A percentile compares a stretch with the other conserved stretches of the same genome.
Evolutionary conservation across 257 asterid species (phyloP).

Genomic region (Przewalskia tangutica): DNA sequence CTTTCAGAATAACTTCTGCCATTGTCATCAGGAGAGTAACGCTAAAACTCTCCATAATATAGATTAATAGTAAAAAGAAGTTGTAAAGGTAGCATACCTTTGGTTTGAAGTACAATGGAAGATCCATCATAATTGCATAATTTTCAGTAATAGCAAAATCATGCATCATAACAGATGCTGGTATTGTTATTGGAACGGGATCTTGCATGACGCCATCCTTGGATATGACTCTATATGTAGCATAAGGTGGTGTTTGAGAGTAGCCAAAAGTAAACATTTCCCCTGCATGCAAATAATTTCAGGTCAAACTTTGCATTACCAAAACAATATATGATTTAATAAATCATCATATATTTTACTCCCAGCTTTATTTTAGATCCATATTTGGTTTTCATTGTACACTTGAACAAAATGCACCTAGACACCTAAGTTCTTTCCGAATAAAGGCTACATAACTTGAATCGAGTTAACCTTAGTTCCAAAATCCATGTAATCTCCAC

Average conservation of each 20-base stretch:
- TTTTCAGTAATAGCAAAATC: slow-evolving; percentile 98
- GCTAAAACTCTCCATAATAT: background rate
- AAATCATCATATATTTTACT: background rate
- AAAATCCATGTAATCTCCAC: background rate
- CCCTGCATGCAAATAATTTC: slow-evolving; percentile 40
- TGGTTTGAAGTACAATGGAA: slow-evolving; percentile 73
- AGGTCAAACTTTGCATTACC: slow-evolving; percentile 1
- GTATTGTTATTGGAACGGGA: slow-evolving; percentile 86
- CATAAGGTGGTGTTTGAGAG: slow-evolving; percentile 57
- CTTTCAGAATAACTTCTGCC: background rate
- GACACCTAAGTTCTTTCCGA: background rate
- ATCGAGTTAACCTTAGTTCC: background rate
- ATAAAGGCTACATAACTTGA: background rate
- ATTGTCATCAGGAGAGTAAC: background rate
- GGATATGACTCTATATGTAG: slow-evolving; percentile 87
- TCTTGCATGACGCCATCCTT: slow-evolving; percentile 86
- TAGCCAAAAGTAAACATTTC: slow-evolving; percentile 97
- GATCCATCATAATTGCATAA: slow-evolving; percentile 89
- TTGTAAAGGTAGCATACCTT: slow-evolving; percentile 37
- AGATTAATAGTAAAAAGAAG: background rate
- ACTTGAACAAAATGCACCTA: background rate
- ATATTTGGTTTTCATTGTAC: background rate
- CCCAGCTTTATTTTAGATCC: background rate
- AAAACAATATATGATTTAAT: background rate
- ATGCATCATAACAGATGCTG: slow-evolving; percentile 88